Evolutionary conservation across 2,329 filamentous ascomycete species (phyloP).

Genomic region (Fusarium floridanum): DNA sequence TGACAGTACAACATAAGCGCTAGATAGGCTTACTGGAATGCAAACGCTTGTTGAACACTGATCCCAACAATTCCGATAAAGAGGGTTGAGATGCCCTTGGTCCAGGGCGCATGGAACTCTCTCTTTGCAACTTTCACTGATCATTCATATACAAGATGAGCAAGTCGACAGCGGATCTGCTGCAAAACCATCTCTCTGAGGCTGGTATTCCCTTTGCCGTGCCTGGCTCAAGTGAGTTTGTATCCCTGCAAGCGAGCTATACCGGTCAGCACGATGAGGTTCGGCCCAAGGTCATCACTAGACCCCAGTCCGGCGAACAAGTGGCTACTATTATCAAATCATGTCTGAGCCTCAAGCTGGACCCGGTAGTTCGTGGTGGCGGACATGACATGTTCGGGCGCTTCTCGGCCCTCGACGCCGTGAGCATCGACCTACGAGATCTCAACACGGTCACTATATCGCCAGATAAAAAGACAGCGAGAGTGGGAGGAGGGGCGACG

Average conservation of each 20-base stretch:
- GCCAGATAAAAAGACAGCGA: neutral
- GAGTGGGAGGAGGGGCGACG: constrained; percentile 12
- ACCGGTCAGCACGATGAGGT: neutral
- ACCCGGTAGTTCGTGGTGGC: constrained; percentile 9
- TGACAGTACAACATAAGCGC: neutral
- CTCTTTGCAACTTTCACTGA: neutral
- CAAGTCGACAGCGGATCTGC: neutral
- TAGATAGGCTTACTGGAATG: neutral
- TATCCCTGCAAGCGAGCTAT: constrained; percentile 3
- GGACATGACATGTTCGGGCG: constrained; percentile 25
- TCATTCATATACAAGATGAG: neutral
- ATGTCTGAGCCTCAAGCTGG: neutral
- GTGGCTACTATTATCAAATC: neutral
- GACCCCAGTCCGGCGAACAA: neutral
- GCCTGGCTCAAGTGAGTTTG: neutral
- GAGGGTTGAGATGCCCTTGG: neutral
- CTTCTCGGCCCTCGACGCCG: constrained; percentile 8
- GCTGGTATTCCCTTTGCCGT: neutral
- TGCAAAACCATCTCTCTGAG: neutral
- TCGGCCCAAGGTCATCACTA: neutral
- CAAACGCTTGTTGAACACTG: neutral
- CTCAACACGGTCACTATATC: neutral
- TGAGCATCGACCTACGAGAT: constrained; percentile 16
- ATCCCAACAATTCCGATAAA: neutral
- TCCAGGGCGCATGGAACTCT: neutral